Conservation (phyloP, 2,329 filamentous ascomycete species). For the Conoideocrella luteorostrata region DNA sequence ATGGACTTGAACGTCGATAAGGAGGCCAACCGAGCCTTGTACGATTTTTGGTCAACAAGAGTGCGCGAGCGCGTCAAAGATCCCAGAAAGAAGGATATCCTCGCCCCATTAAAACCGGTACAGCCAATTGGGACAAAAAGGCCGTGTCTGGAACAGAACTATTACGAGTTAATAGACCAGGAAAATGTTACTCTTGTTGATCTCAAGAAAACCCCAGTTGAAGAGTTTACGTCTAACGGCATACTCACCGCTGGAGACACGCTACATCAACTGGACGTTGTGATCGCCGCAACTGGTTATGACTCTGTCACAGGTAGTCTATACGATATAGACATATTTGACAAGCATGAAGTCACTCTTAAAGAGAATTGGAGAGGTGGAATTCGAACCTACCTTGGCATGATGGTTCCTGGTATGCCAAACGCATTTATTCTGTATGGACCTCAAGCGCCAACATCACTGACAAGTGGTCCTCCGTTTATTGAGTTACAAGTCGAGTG, state of each 20-base stretch:
- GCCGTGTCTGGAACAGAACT: constrained; percentile 34
- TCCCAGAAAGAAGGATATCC: constrained; percentile 38
- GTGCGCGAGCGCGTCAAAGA: constrained; percentile 43
- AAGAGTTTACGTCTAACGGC: constrained; percentile 34
- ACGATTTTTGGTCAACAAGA: constrained; percentile 50
- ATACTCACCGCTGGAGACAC: constrained; percentile 33
- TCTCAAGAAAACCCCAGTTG: constrained; percentile 32
- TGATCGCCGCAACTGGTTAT: constrained; percentile 40
- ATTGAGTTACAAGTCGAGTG: constrained; percentile 10
- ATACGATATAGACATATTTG: background rate
- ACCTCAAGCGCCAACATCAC: constrained; percentile 11
- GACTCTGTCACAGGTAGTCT: constrained; percentile 11
- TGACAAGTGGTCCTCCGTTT: constrained; percentile 12
- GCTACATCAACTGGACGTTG: constrained; percentile 35
- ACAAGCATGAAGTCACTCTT: background rate
- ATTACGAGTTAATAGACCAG: constrained; percentile 43
- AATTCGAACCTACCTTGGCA: background rate
- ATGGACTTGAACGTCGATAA: constrained; percentile 41
- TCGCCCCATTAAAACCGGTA: constrained; percentile 41
- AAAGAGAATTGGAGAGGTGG: background rate
- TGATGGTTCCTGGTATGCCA: background rate
- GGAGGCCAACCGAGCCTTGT: constrained; percentile 45
- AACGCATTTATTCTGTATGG: constrained; percentile 8
- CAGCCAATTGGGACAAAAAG: constrained; percentile 51
- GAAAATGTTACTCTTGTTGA: constrained; percentile 36